phyloP scores from a whole-genome alignment of 1,284 basidiomycete genomes.

The Sporisorium reilianum region DNA sequence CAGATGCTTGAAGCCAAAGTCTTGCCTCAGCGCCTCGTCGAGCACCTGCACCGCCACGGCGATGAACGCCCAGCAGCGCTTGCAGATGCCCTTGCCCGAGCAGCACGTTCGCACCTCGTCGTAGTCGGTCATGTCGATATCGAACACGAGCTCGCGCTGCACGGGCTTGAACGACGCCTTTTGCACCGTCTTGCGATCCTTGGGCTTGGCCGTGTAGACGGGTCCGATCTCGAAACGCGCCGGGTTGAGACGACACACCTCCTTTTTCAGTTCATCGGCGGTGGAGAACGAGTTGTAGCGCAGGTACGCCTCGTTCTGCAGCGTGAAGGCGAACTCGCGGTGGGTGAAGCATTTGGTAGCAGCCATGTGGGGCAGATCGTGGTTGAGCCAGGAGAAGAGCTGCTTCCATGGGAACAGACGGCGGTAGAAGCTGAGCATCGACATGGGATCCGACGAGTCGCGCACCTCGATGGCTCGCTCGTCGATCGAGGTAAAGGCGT shows the following conservation, averaged over 20 bases:
- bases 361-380: slow-evolving; percentile 78
- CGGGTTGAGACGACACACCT: slow-evolving; percentile 71
- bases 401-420: slow-evolving; percentile 94
- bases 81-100: slow-evolving; percentile 89
- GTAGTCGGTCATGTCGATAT: slow-evolving; percentile 99
- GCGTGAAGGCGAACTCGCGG: slow-evolving; percentile 96
- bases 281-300: slow-evolving; percentile 90
- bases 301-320: slow-evolving; percentile 90
- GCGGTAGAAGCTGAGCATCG: slow-evolving; percentile 90
- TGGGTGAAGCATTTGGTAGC: slow-evolving; percentile 73
- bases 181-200: slow-evolving; percentile 87
- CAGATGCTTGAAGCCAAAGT: slow-evolving; percentile 83
- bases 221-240: slow-evolving; percentile 95
- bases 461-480: slow-evolving; percentile 64
- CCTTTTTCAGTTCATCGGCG: slow-evolving; percentile 90
- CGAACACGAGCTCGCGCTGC: slow-evolving; percentile 94
- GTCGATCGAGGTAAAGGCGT: slow-evolving; percentile 55
- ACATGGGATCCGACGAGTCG: slow-evolving; percentile 74
- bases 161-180: slow-evolving; percentile 81
- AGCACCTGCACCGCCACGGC: slow-evolving; percentile 90
- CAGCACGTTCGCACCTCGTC: slow-evolving; percentile 96
- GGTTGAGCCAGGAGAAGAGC: slow-evolving; percentile 94
- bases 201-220: slow-evolving; percentile 89
- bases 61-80: slow-evolving; percentile 94
- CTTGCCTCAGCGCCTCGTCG: slow-evolving; percentile 80